These are phyloP conservation scores for Fomitopsis pinicola DNA, from an alignment of 1,284 basidiomycete genomes.

Conservation along the genomic window DNA sequence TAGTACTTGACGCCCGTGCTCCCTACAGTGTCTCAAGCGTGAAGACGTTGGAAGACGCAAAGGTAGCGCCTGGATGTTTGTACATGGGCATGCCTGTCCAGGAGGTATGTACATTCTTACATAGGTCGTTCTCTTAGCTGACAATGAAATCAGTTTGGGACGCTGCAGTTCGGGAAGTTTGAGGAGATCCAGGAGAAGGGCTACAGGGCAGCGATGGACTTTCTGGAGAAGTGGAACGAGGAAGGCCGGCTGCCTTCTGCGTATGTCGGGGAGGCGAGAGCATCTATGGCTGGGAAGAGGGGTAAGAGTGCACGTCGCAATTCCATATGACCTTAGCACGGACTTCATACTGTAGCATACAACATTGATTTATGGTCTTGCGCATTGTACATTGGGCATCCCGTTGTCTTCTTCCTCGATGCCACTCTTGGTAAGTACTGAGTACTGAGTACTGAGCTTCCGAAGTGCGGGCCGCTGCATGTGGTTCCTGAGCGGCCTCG, in stretches of 20 bases:
- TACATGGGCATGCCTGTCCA: slow-evolving; percentile 97
- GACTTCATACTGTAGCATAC: neutral
- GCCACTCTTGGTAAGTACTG: no score
- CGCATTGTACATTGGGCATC: no score
- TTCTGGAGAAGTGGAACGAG: slow-evolving; percentile 77
- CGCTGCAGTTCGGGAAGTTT: slow-evolving; percentile 76
- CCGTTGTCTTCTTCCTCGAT: no score
- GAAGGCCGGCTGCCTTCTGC: slow-evolving; percentile 78
- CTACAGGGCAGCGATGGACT: slow-evolving; percentile 69
- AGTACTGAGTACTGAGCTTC: no score
- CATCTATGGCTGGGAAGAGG: slow-evolving; percentile 45
- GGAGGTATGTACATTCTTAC: slow-evolving; percentile 43
- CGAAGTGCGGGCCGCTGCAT: no score
- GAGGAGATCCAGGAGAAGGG: slow-evolving; percentile 86
- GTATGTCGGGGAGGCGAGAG: slow-evolving; percentile 53
- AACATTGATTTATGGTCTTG: neutral
- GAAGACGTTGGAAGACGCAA: slow-evolving; percentile 92
- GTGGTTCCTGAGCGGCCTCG: no score
- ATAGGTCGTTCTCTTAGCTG: neutral
- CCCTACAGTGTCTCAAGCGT: slow-evolving; percentile 85
- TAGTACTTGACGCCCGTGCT: neutral
- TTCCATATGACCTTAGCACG: slow-evolving; percentile 41
- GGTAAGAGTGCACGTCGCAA: slow-evolving; percentile 75
- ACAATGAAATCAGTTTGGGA: slow-evolving; percentile 54
- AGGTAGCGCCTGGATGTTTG: slow-evolving; percentile 81